Evolutionary conservation across 1,139 yeast genomes (phyloP).

Genomic region (Blastobotrys niveus): DNA sequence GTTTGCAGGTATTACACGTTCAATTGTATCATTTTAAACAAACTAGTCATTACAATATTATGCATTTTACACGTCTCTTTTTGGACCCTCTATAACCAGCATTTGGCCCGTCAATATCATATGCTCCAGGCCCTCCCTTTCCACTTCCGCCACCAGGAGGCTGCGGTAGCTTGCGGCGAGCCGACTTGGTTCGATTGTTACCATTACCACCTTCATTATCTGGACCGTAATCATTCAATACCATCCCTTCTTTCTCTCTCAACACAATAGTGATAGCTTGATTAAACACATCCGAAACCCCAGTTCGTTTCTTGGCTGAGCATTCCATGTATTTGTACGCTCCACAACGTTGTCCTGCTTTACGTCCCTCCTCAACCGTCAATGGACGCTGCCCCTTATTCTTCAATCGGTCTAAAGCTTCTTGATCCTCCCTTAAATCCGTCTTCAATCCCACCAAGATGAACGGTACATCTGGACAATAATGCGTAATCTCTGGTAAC

Average conservation of each 20-base stretch:
- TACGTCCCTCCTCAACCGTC: conserved; percentile 40
- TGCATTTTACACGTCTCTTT: no score
- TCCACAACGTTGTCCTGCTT: conserved; percentile 57
- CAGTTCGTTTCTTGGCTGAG: conserved; percentile 65
- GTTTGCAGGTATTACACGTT: no score
- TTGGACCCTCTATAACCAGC: no score
- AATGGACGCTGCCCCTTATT: conserved; percentile 40
- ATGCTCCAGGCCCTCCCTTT: neutral
- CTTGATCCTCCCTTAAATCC: conserved; percentile 47
- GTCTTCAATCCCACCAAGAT: conserved; percentile 74
- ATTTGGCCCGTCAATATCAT: no score
- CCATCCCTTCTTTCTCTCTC: conserved; percentile 16
- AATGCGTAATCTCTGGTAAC: conserved; percentile 81
- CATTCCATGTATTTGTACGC: conserved; percentile 76
- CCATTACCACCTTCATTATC: neutral
- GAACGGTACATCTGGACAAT: conserved; percentile 74
- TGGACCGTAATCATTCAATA: neutral
- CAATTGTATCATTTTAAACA: no score
- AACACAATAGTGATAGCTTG: conserved; percentile 28
- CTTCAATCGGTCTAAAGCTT: conserved; percentile 27
- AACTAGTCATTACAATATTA: no score
- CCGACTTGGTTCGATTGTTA: no score
- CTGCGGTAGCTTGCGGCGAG: conserved; percentile 1
- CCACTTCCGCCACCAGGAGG: neutral
- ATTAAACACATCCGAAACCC: conserved; percentile 63